These are phyloP conservation scores for Dictyostelium capitatum DNA, from an alignment of 78 protist genomes.

Conservation along the genomic window DNA sequence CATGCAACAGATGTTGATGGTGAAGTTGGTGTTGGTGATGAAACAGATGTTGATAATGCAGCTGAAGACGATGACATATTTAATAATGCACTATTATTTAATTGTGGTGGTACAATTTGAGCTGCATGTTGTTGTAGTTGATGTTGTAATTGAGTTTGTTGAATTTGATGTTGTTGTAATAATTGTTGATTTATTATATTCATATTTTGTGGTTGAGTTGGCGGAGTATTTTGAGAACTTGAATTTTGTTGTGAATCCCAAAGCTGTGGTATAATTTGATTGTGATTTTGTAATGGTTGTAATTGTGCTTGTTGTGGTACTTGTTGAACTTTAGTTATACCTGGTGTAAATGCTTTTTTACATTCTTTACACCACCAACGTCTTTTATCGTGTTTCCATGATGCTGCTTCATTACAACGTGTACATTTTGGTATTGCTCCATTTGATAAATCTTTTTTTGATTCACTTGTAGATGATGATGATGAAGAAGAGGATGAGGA, in stretches of 20 bases:
- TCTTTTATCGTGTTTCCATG: constrained; percentile 85
- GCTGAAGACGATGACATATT: background rate
- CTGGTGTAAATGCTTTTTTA: constrained; percentile 80
- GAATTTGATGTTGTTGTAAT: constrained; percentile 10
- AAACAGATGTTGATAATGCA: background rate
- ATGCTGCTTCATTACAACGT: constrained; percentile 62
- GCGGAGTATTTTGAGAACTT: constrained; percentile 61
- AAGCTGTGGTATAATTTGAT: constrained; percentile 23
- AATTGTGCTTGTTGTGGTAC: constrained; percentile 29
- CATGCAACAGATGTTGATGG: background rate
- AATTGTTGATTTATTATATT: constrained; percentile 1
- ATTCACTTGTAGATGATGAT: background rate
- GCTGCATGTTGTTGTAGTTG: background rate
- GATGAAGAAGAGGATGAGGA: no score
- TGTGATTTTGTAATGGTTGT: constrained; percentile 28
- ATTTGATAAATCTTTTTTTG: constrained; percentile 39
- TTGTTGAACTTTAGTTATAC: constrained; percentile 54
- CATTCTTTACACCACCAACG: constrained; percentile 86
- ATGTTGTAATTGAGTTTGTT: background rate
- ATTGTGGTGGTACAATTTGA: constrained; percentile 40
- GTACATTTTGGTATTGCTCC: constrained; percentile 68
- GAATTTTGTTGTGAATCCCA: constrained; percentile 12
- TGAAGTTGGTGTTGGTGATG: background rate
- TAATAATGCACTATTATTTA: background rate
- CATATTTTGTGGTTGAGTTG: constrained; percentile 49